Base-by-base conservation (phyloP, 139 green algal species). In the Chlorella ohadii region DNA sequence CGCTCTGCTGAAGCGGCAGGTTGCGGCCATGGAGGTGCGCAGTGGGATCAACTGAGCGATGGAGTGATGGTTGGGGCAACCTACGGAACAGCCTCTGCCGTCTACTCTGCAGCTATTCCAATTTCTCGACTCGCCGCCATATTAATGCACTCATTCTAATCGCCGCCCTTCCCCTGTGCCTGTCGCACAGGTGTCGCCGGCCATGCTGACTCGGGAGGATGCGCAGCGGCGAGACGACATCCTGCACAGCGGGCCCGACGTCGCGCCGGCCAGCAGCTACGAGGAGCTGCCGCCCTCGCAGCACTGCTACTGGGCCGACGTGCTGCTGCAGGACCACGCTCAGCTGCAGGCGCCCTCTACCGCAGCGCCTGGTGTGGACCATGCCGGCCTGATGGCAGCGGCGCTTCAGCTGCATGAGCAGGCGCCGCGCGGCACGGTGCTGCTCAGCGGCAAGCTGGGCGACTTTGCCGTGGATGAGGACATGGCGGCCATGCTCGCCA, bases 1-100 rank as follows among this genome's bases (percentile, higher is more conserved):
- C 19, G 75, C 75, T 34, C 51, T 81, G 56, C 36, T 71, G 12
- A 81, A 81, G 55, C 51, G 75, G 22, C 75, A 81, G 25, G 70
- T 68, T 31, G 25, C 12, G 51, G 51, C 51, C 51, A 59, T 59
- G 51, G 51, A 59, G 51, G 51, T 59, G 51, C 51, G 51, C 51
- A 59, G 15, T 9, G 51, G 51, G 51, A 13, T 3, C 51, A 23
- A 13, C 44, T 11, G 15, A 13, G 51, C 51, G 51, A 13, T 59
- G 51, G 51, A 6, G n/a, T n/a, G n/a, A n/a, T n/a, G n/a, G n/a
- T n/a, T n/a, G n/a, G n/a, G n/a, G n/a, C n/a, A n/a, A n/a, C n/a
- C n/a, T n/a, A n/a, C n/a, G n/a, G n/a, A n/a, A n/a, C n/a, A n/a
- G n/a, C n/a, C n/a, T n/a, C n/a, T n/a, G n/a, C n/a, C n/a, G n/a